A percentile compares a stretch with the other conserved stretches of the same genome.
These are phyloP conservation scores for Chalciporus piperatus DNA, from an alignment of 768 basidiomycete species.

Conservation along the genomic window DNA sequence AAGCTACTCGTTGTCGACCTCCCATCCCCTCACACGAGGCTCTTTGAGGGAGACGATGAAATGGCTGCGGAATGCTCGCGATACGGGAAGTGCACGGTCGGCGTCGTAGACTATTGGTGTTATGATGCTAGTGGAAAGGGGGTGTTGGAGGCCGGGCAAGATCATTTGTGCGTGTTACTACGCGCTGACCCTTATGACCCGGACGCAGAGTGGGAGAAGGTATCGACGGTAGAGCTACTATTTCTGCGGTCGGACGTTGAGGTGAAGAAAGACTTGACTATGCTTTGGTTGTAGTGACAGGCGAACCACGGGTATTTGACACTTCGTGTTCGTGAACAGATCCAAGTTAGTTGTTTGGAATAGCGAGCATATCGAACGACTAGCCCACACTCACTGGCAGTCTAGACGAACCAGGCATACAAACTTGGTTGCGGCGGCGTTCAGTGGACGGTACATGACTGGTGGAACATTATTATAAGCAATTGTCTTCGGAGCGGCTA, in stretches of 20 bases:
- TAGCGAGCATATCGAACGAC: too few species aligned
- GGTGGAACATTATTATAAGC: too few species aligned
- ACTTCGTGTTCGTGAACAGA: too few species aligned
- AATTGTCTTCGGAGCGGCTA: too few species aligned
- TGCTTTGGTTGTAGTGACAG: conserved; percentile 25
- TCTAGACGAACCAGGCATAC: too few species aligned
- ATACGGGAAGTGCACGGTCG: conserved; percentile 22
- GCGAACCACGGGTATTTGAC: too few species aligned
- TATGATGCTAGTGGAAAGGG: conserved; percentile 29
- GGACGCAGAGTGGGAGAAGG: conserved; percentile 26
- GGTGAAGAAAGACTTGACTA: conserved; percentile 11
- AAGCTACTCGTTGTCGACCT: conserved; percentile 23
- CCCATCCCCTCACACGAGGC: conserved; percentile 12
- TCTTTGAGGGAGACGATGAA: conserved; percentile 17
- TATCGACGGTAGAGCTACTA: conserved; percentile 24
- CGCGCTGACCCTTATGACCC: conserved; percentile 31
- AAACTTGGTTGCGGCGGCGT: too few species aligned
- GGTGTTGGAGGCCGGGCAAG: conserved; percentile 19
- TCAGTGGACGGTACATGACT: too few species aligned
- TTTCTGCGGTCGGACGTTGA: conserved; percentile 21
- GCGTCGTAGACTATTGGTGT: conserved; percentile 32
- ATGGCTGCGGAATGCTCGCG: conserved; percentile 11
- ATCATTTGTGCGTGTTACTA: conserved; percentile 29
- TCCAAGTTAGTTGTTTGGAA: too few species aligned
- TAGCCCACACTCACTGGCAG: too few species aligned